Percentiles rank a stretch among this genome's conserved stretches.
phyloP scores from a whole-genome alignment of 140 eudicot species.

The Cichorium intybus region DNA sequence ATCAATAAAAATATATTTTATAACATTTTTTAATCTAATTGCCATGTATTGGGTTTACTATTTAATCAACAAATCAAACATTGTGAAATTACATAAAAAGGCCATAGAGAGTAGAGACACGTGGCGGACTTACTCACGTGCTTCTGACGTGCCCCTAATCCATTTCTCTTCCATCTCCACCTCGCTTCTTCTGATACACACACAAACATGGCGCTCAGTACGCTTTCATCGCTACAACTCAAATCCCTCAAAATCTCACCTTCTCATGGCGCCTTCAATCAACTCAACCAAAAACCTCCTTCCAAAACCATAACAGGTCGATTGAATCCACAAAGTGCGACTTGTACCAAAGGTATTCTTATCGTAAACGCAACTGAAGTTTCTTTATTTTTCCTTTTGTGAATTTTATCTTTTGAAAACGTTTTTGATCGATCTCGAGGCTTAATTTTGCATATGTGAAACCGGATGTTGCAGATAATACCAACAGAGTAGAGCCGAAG shows the following conservation, averaged over 20 bases:
- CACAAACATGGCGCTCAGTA: constrained; percentile 44
- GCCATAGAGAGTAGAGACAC: too few relatives aligned
- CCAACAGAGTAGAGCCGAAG: constrained; percentile 35
- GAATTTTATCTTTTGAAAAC: not conserved
- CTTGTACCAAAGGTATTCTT: constrained; percentile 28
- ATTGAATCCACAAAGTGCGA: constrained; percentile 23
- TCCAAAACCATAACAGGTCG: constrained; percentile 34
- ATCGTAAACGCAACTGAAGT: not conserved
- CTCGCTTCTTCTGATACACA: not conserved
- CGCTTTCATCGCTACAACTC: constrained; percentile 46
- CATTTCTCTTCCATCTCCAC: constrained; percentile 12
- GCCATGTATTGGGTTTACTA: too few relatives aligned
- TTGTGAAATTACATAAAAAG: too few relatives aligned
- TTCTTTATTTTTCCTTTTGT: not conserved
- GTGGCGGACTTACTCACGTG: constrained; percentile 12
- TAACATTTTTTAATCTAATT: too few relatives aligned
- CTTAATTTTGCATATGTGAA: not conserved
- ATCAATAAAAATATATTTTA: too few relatives aligned
- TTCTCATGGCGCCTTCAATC: constrained; percentile 3
- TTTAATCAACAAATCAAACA: too few relatives aligned
- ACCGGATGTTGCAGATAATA: constrained; percentile 1
- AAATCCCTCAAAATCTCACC: constrained; percentile 37
- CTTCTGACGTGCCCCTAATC: constrained; percentile 27
- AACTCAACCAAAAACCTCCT: constrained; percentile 8
- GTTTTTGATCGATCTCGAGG: not conserved